Conservation (phyloP, 139 green algal species). For the Asterochloris sp. region DNA sequence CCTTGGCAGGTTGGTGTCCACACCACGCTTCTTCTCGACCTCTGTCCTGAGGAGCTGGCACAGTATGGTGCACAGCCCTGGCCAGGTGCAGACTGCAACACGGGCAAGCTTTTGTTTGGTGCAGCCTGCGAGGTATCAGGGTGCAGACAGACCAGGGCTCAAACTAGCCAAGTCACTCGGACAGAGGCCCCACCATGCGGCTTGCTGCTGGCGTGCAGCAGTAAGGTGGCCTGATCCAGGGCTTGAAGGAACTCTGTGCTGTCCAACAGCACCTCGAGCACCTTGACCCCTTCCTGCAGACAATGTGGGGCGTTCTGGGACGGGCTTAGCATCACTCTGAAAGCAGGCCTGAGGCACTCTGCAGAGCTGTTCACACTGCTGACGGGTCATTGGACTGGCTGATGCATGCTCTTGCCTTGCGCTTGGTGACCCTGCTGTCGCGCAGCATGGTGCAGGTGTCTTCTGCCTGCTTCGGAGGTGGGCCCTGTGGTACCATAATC, state of each 20-base stretch:
- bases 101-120: not conserved
- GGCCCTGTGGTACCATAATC: too few relatives aligned
- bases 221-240: slow-evolving; percentile 40
- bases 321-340: too few relatives aligned
- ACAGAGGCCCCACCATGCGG: not conserved
- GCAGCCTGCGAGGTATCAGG: not conserved
- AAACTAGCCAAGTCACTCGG: too few relatives aligned
- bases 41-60: too few relatives aligned
- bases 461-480: slow-evolving; percentile 12
- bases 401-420: not conserved
- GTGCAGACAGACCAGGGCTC: not conserved
- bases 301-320: not conserved
- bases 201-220: slow-evolving; percentile 20
- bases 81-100: slow-evolving; percentile 35
- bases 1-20: slow-evolving; percentile 28
- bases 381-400: too few relatives aligned
- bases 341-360: too few relatives aligned
- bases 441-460: not conserved
- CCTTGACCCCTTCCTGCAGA: slow-evolving; percentile 47
- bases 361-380: not conserved
- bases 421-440: slow-evolving; percentile 13
- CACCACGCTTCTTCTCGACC: slow-evolving; percentile 16
- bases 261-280: slow-evolving; percentile 35
- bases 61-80: slow-evolving; percentile 21
- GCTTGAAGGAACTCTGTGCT: slow-evolving; percentile 28